Conservation (phyloP, 208 protist genomes). For the Trypanosoma conorhini region DNA sequence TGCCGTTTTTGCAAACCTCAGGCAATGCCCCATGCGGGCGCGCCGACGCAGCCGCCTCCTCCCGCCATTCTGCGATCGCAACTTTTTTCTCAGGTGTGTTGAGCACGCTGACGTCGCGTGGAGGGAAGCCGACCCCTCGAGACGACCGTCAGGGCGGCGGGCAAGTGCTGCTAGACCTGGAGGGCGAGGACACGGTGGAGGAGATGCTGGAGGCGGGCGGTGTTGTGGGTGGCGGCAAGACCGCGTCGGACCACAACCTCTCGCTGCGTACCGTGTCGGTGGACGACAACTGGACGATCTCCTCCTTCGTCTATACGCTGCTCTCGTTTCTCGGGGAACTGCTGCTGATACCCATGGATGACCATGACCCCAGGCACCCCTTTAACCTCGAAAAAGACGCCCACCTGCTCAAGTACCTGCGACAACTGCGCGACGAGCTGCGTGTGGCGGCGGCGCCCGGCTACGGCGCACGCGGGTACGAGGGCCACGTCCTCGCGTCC, state of each 20-base stretch:
- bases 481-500: neutral
- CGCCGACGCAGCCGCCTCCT: neutral
- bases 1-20: neutral
- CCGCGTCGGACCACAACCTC: neutral
- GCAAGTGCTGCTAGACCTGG: neutral
- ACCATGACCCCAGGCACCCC: slow-evolving; percentile 66
- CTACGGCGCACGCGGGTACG: slow-evolving; percentile 4
- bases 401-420: slow-evolving; percentile 44
- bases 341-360: slow-evolving; percentile 75
- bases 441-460: slow-evolving; percentile 24
- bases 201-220: neutral
- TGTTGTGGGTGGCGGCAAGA: neutral
- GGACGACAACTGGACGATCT: slow-evolving; percentile 59
- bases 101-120: slow-evolving; percentile 18
- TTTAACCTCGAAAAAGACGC: slow-evolving; percentile 66
- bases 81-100: slow-evolving; percentile 26
- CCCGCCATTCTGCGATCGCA: slow-evolving; percentile 12
- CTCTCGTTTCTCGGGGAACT: slow-evolving; percentile 72
- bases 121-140: slow-evolving; percentile 7
- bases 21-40: slow-evolving; percentile 1
- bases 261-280: slow-evolving; percentile 46
- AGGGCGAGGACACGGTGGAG: neutral
- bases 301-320: slow-evolving; percentile 59
- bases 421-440: slow-evolving; percentile 38
- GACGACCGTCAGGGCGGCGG: neutral